Percentiles rank a stretch among this genome's conserved stretches.
These are phyloP conservation scores for Pisolithus albus DNA, from an alignment of 768 basidiomycete species.

Conservation along the genomic window DNA sequence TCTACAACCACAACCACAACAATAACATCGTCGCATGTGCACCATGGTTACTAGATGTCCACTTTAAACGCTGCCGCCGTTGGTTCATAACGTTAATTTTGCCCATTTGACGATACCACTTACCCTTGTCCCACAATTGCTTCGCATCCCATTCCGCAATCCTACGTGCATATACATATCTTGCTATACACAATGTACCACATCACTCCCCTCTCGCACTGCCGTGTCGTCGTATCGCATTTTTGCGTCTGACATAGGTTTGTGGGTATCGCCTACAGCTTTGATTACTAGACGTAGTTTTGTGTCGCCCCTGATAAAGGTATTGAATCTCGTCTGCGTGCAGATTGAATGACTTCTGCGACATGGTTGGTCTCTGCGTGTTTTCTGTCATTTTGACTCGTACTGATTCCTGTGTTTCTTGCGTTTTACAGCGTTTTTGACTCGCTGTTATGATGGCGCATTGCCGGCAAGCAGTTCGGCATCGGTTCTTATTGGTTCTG, in stretches of 20 bases:
- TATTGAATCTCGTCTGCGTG: neutral
- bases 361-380: neutral
- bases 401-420: neutral
- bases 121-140: conserved; percentile 9
- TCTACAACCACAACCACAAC: neutral
- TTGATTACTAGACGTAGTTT: conserved; percentile 20
- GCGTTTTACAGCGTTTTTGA: neutral
- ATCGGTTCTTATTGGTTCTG: too few relatives aligned
- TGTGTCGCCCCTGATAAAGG: neutral
- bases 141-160: conserved; percentile 11
- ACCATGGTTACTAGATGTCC: conserved; percentile 13
- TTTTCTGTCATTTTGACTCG: neutral
- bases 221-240: conserved; percentile 4
- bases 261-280: conserved; percentile 13
- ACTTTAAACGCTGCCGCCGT: conserved; percentile 8
- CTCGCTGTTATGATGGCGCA: neutral
- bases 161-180: conserved; percentile 21
- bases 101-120: conserved; percentile 24
- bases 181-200: conserved; percentile 24
- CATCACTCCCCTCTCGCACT: conserved; percentile 12
- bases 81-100: conserved; percentile 21
- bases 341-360: neutral
- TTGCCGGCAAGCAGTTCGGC: too few relatives aligned
- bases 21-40: conserved; percentile 12
- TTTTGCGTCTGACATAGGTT: conserved; percentile 21